Base-by-base conservation (phyloP, 345 rosid species). In the Acer negundo region DNA sequence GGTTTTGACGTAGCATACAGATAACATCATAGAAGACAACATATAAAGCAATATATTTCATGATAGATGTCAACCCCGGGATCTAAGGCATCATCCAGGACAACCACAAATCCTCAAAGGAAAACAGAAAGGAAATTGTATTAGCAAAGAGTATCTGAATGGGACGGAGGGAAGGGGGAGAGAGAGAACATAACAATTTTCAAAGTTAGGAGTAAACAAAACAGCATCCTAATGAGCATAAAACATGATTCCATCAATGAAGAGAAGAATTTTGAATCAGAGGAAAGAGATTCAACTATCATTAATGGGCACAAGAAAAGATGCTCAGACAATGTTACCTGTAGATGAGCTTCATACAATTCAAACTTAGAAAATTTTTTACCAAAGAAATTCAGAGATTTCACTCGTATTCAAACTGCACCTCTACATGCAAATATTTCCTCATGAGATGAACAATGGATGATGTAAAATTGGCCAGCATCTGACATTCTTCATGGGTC, bases 371-470 rank as follows among this genome's bases (percentile, higher is more conserved):
- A 77, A 59, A 68, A 46, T 46, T 40, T 70, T 42, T 73, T 19
- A 67, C 58, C 61, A 76, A 73, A 73, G 47, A 58, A 77, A 51
- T 23, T 67, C 10, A 75, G 63, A 68, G 31, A 79, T 70, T 70
- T 87, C 83, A 89, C 63, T 88, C 87, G 24, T 85, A 93, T 69
- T 89, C 88, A 76, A 92, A 93, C 75, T 83, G 91, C 81, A 95
- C 93, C 78, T 92, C 97, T 1, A 92, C 86, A 69, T 89, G 86
- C 75, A 83, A 79, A 79, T 90, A 95, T 78, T 86, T 89, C 80
- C 95, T 90, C 95, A 90, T 92, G 65, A 95, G 93, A 67, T 83
- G 91, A 81, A 89, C 89, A 64, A 92, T 89, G 19, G 86, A 88
- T 35, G 93, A 83, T 28, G 94, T 91, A 87, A 95, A 95, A 72